phyloP scores from a whole-genome alignment of 306 rosid species.

The Rubus idaeus region DNA sequence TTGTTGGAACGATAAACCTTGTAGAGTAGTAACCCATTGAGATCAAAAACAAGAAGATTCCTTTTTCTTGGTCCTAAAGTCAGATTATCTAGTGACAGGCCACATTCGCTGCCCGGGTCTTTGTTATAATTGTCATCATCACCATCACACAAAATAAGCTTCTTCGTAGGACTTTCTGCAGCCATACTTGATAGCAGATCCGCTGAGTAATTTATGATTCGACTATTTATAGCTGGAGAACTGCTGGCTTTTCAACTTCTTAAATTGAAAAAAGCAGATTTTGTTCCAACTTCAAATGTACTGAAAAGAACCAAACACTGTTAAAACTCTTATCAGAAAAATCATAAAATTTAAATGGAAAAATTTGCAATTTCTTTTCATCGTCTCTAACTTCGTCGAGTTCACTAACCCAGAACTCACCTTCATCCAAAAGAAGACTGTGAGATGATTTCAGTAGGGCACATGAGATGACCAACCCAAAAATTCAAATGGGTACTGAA shows the following conservation, averaged over 20 bases:
- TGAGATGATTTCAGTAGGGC: no score
- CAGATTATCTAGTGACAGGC: slow-evolving; percentile 14
- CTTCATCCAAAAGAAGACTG: no score
- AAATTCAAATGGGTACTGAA: no score
- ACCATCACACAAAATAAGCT: no score
- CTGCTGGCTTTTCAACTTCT: slow-evolving; percentile 7
- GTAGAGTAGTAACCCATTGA: slow-evolving; percentile 18
- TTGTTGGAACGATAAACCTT: neutral
- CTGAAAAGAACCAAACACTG: neutral
- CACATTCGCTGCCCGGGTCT: slow-evolving; percentile 1
- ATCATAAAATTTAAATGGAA: no score
- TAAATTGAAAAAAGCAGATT: neutral
- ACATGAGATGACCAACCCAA: no score
- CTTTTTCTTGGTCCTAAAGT: slow-evolving; percentile 23
- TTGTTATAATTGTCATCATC: neutral
- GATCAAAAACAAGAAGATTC: slow-evolving; percentile 24
- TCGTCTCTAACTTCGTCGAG: no score
- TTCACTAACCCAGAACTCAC: no score
- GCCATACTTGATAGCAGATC: slow-evolving; percentile 7
- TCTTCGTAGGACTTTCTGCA: neutral
- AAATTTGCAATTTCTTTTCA: no score
- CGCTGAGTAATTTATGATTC: neutral
- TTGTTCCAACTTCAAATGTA: neutral
- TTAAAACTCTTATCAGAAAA: no score
- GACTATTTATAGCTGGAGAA: neutral